These are phyloP conservation scores for Lophiostoma macrostomum DNA, from an alignment of 495 filamentous ascomycete species.

Conservation along the genomic window DNA sequence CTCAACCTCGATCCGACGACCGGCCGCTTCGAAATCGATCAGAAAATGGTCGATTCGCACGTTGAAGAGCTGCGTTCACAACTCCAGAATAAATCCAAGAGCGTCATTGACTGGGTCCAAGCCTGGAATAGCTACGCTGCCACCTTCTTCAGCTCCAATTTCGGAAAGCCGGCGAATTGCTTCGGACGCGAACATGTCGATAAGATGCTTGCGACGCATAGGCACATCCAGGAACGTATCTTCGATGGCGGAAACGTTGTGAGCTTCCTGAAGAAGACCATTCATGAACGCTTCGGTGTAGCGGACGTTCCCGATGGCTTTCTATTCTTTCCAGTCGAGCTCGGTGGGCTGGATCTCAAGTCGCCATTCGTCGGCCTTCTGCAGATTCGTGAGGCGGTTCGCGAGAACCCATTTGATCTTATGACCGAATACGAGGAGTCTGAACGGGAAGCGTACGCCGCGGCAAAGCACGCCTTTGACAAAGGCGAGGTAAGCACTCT, in stretches of 20 bases:
- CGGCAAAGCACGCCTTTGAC: conserved; percentile 47
- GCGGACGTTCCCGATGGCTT: conserved; percentile 62
- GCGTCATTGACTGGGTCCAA: conserved; percentile 61
- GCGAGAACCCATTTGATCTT: conserved; percentile 42
- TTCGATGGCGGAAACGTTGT: conserved; percentile 55
- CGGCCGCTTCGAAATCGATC: conserved; percentile 61
- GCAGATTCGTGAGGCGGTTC: conserved; percentile 30
- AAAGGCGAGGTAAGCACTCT: conserved; percentile 24
- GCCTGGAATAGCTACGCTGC: conserved; percentile 65
- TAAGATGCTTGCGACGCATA: conserved; percentile 57
- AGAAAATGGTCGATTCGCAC: conserved; percentile 59
- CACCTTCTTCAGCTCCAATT: conserved; percentile 64
- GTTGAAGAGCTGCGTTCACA: conserved; percentile 59
- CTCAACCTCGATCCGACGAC: conserved; percentile 54
- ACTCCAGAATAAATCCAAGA: conserved; percentile 53
- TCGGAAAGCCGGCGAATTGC: conserved; percentile 62
- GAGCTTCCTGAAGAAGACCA: conserved; percentile 54
- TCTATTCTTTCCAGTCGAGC: conserved; percentile 50
- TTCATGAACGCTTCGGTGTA: conserved; percentile 55
- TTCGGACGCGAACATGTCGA: conserved; percentile 64
- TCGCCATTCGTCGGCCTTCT: conserved; percentile 37
- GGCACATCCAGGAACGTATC: conserved; percentile 55
- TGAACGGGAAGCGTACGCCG: conserved; percentile 49
- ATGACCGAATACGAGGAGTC: conserved; percentile 48
- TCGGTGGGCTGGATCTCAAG: conserved; percentile 39